phyloP scores from a whole-genome alignment of 139 green algal genomes.

The Chlamydomonas urium region DNA sequence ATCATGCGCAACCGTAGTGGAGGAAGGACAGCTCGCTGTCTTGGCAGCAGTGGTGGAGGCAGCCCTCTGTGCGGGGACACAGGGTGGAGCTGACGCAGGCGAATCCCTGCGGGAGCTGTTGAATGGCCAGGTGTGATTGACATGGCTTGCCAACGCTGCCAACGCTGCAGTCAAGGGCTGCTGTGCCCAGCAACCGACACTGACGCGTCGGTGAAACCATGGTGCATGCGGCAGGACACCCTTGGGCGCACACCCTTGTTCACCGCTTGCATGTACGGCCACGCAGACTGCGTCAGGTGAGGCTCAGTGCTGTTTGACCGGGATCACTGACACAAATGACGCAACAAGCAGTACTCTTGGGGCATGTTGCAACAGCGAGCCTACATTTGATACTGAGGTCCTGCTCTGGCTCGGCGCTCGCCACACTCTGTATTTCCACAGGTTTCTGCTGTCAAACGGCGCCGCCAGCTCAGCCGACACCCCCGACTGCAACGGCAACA shows the following conservation, averaged over 20 bases:
- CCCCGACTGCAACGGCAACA: slow-evolving; percentile 13
- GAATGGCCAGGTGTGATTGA: too few species aligned
- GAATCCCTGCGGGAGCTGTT: too few species aligned
- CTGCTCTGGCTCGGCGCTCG: neutral
- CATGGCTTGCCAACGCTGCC: too few species aligned
- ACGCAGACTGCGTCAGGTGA: slow-evolving; percentile 18
- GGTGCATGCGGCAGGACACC: neutral
- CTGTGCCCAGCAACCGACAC: neutral
- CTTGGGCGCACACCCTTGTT: slow-evolving; percentile 20
- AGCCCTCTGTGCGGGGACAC: neutral
- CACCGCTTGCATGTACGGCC: slow-evolving; percentile 11
- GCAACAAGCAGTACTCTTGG: neutral
- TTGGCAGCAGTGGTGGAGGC: neutral
- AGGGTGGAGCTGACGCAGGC: too few species aligned
- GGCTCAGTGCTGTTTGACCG: neutral
- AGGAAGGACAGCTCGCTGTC: slow-evolving; percentile 4
- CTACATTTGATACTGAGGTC: neutral
- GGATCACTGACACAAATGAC: neutral
- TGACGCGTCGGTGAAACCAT: neutral
- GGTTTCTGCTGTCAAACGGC: slow-evolving; percentile 26
- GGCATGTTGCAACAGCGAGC: neutral
- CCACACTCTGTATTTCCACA: neutral
- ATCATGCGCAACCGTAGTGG: neutral
- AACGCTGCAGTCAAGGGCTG: neutral
- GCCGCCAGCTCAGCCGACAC: slow-evolving; percentile 8